Evolutionary conservation across 805 yeast species (phyloP).

Genomic region (Candida chilensis): DNA sequence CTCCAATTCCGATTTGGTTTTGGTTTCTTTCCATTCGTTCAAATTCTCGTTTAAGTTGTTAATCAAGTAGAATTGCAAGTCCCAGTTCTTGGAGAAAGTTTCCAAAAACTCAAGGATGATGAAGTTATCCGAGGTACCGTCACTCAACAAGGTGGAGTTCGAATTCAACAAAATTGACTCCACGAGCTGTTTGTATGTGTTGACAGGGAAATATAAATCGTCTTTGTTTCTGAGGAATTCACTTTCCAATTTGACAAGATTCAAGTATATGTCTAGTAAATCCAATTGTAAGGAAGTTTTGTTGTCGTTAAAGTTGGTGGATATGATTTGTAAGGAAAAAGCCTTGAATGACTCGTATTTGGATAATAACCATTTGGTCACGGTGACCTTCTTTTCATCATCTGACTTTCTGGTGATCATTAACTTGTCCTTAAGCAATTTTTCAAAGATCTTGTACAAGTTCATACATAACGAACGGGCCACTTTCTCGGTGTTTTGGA

Average conservation of each 20-base stretch:
- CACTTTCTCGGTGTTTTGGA: conserved; percentile 12
- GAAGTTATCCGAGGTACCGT: conserved; percentile 39
- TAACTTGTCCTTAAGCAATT: conserved; percentile 29
- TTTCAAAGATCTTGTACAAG: conserved; percentile 38
- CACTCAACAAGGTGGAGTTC: conserved; percentile 28
- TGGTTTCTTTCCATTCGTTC: conserved; percentile 10
- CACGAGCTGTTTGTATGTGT: conserved; percentile 34
- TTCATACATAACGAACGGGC: conserved; percentile 32
- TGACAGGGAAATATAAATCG: conserved; percentile 58
- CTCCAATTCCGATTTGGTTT: conserved; percentile 7
- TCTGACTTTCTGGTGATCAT: conserved; percentile 21
- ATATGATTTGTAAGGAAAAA: conserved; percentile 29
- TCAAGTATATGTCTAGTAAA: conserved; percentile 44
- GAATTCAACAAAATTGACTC: conserved; percentile 14
- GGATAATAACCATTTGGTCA: conserved; percentile 56
- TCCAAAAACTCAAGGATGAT: conserved; percentile 47
- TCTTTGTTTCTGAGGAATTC: conserved; percentile 36
- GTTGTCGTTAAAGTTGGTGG: conserved; percentile 31
- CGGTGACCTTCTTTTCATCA: conserved; percentile 35
- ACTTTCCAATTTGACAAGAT: conserved; percentile 48
- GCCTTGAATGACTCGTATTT: conserved; percentile 47
- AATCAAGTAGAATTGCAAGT: conserved; percentile 69
- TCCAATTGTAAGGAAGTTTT: conserved; percentile 42
- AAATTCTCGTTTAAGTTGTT: conserved; percentile 26
- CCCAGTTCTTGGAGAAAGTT: conserved; percentile 53